Percentiles rank a stretch among this genome's conserved stretches.
phyloP scores from a whole-genome alignment of 164 flowering plant genomes.

The Tetracentron sinense region DNA sequence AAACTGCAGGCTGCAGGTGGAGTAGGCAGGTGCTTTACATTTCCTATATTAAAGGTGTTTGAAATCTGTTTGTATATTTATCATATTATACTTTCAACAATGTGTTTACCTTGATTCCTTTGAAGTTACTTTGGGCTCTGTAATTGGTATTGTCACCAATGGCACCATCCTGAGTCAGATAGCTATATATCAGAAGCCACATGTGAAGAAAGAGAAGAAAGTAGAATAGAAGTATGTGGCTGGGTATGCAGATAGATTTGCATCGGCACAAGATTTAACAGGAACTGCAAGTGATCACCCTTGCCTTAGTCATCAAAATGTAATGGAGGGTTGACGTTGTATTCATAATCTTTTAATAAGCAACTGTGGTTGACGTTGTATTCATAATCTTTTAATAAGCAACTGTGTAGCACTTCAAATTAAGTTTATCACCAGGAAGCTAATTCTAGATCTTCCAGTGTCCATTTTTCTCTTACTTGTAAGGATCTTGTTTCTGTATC shows the following conservation, averaged over 20 bases:
- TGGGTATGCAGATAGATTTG: not conserved
- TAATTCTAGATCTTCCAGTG: too few relatives aligned
- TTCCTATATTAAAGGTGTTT: not conserved
- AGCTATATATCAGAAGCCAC: slow-evolving; percentile 52
- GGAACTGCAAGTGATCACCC: not conserved
- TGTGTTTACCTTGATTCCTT: slow-evolving; percentile 41
- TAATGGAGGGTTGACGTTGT: not conserved
- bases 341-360: too few relatives aligned
- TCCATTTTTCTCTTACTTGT: too few relatives aligned
- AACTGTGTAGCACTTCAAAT: too few relatives aligned
- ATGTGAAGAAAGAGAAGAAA: slow-evolving; percentile 66
- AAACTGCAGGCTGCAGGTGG: too few relatives aligned
- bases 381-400: too few relatives aligned
- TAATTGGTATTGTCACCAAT: slow-evolving; percentile 60
- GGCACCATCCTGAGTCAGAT: slow-evolving; percentile 84
- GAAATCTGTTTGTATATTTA: too few relatives aligned
- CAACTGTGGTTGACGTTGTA: not conserved
- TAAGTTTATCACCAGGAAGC: too few relatives aligned
- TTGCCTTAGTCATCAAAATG: not conserved
- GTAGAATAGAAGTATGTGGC: slow-evolving; percentile 32
- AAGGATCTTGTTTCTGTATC: too few relatives aligned
- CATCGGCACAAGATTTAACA: not conserved
- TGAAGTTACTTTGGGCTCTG: slow-evolving; percentile 77
- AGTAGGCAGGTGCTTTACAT: too few relatives aligned
- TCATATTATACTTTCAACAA: too few relatives aligned